These are phyloP conservation scores for Cutaneotrichosporon mucoides DNA, from an alignment of 1,284 basidiomycete genomes.

Conservation along the genomic window DNA sequence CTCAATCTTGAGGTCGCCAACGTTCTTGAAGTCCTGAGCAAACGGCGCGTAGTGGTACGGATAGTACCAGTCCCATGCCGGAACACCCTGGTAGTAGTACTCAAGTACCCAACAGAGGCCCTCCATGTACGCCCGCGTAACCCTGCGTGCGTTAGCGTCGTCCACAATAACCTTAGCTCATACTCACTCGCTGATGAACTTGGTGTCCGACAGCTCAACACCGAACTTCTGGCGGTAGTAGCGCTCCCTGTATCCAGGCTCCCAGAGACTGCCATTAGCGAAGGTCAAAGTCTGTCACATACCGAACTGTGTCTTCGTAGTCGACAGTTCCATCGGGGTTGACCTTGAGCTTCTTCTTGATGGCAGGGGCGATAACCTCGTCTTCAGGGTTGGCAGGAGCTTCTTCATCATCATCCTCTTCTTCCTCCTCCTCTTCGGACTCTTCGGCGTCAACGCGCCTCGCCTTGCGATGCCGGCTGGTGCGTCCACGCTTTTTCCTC, in stretches of 20 bases:
- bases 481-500: conserved; percentile 1
- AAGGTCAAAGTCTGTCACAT: no score
- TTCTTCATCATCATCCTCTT: conserved; percentile 33
- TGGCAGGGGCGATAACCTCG: conserved; percentile 44
- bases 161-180: background rate
- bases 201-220: conserved; percentile 64
- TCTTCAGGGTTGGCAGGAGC: conserved; percentile 47
- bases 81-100: conserved; percentile 98
- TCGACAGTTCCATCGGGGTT: conserved; percentile 63
- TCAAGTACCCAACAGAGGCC: conserved; percentile 94
- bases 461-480: conserved; percentile 63
- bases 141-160: conserved; percentile 51
- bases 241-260: conserved; percentile 89
- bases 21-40: conserved; percentile 85
- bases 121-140: conserved; percentile 83
- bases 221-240: conserved; percentile 96
- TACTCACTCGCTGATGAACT: conserved; percentile 69
- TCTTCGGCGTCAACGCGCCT: conserved; percentile 32
- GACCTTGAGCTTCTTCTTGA: conserved; percentile 60
- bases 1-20: conserved; percentile 70
- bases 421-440: conserved; percentile 13
- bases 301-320: conserved; percentile 84
- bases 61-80: conserved; percentile 99
- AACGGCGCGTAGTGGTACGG: conserved; percentile 99
- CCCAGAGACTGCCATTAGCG: conserved; percentile 62